Evolutionary conservation across 2,329 filamentous ascomycete genomes (phyloP), one percentile per base, ranked within the genome.

Genomic region (Nemania sp.): DNA sequence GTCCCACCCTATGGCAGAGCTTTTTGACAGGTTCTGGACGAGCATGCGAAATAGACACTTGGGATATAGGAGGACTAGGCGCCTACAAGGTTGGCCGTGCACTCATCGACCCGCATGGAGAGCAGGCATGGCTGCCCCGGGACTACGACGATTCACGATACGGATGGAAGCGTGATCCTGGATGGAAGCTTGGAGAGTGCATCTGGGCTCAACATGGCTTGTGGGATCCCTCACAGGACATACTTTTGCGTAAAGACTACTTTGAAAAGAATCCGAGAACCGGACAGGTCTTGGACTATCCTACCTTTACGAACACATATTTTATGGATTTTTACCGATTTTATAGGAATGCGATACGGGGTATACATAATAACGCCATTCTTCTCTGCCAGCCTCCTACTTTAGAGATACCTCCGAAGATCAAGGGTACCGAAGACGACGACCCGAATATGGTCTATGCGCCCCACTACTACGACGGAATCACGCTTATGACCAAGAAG

Each of bases 201-300:
- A 71, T 99, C 34, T 99, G 94, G 94, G 93, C 94, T 3, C 93
- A 97, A 67, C 92, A 99, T 70, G 93, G 92, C 1, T 84, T 99
- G 5, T 99, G 94, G 94, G 91, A 99, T 67, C 86, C 89, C 5
- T 75, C 78, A 3, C 88, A 82, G 2, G 91, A 97, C 68, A 83
- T 81, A 0, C 75, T 99, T 5, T 72, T 96, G 52, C 84, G 82
- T 62, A 95, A 92, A 64, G 85, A 96, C 69, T 97, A 97, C 71
- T 99, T 99, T 66, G 80, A 84, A 7, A 89, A 86, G 64, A 84
- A 89, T 57, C 92, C 92, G 0, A 78, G 75, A 14, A 91, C 86
- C 1, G 90, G 89, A 2, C 82, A 89, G 56, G 76, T 75, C 5
- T 79, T 97, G 50, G 83, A 93, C 71, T 94, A 95, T 64, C 84